Percentiles rank a stretch among this genome's conserved stretches.
Conservation (phyloP, 1,284 basidiomycete species). For the Melanopsichium pennsylvanicum region DNA sequence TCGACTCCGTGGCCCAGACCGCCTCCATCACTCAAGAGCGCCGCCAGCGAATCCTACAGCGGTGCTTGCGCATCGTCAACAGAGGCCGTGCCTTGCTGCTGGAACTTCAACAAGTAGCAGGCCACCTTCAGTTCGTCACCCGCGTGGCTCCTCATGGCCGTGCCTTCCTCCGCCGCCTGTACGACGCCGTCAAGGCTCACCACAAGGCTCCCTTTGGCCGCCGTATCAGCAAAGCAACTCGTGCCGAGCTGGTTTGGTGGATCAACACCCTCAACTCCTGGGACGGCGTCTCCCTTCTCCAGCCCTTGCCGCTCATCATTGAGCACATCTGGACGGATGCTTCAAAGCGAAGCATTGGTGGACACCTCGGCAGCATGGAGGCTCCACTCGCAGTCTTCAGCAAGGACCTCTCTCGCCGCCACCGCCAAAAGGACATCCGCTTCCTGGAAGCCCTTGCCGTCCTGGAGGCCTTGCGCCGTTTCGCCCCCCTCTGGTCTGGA, state of each 20-base stretch:
- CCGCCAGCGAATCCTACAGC: neutral
- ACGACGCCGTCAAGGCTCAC: neutral
- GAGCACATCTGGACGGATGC: neutral
- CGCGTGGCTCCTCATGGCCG: neutral
- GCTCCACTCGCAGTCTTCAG: neutral
- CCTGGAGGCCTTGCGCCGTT: neutral
- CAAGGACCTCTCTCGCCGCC: neutral
- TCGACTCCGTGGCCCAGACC: neutral
- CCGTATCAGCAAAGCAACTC: too few relatives aligned
- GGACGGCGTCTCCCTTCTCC: neutral
- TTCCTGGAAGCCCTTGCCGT: slow-evolving; percentile 4
- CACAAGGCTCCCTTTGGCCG: too few relatives aligned
- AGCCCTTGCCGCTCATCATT: neutral
- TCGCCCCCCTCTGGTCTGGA: neutral
- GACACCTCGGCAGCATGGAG: neutral
- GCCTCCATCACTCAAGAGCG: neutral
- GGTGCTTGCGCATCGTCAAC: neutral
- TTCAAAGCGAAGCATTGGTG: neutral
- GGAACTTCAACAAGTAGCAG: neutral
- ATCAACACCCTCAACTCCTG: neutral
- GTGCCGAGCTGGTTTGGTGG: neutral
- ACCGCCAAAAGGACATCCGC: neutral
- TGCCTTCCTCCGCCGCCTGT: neutral
- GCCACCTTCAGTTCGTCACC: neutral
- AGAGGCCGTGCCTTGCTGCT: neutral